Conservation (phyloP, 371 early-diverging fungal species). For the Mucor circinelloides region DNA sequence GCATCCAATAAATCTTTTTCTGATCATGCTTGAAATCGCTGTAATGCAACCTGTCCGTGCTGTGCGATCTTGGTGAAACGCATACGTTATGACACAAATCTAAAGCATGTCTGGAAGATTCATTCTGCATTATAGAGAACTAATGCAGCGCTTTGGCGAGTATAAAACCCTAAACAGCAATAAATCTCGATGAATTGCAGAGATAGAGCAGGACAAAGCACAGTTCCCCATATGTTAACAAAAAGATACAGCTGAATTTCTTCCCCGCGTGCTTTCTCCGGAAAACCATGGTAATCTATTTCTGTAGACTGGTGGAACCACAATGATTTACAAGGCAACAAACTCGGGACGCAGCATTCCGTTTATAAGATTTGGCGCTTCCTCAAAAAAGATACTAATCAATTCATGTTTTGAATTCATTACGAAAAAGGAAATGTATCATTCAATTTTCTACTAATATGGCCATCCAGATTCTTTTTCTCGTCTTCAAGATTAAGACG, state of each 20-base stretch:
- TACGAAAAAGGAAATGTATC: constrained; percentile 14
- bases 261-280: neutral
- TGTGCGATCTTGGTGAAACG: neutral
- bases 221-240: neutral
- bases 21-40: neutral
- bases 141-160: neutral
- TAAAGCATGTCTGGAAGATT: neutral
- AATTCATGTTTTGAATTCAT: constrained; percentile 10
- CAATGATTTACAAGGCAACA: constrained; percentile 2
- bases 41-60: neutral
- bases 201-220: neutral
- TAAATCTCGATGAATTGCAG: neutral
- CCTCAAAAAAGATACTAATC: neutral
- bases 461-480: neutral
- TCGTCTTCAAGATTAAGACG: neutral
- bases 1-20: neutral
- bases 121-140: neutral
- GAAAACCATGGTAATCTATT: neutral
- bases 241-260: neutral
- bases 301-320: neutral
- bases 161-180: neutral
- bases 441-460: neutral
- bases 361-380: neutral
- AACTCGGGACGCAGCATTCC: constrained; percentile 3
- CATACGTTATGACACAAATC: neutral